Conservation (phyloP, 106 monocot genomes). For the Dioscorea zingiberensis region DNA sequence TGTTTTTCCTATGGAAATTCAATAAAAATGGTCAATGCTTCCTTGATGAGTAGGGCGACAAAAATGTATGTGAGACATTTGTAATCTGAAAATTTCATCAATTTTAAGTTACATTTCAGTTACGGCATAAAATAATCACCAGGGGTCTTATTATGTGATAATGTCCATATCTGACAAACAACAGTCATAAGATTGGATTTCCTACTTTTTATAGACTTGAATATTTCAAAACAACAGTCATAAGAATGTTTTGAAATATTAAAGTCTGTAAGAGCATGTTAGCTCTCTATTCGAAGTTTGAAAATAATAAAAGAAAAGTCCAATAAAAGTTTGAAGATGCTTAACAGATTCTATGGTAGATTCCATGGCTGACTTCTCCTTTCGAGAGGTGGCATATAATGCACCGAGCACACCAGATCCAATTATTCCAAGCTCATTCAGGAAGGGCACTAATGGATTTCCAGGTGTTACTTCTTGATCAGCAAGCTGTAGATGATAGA, state of each 20-base stretch:
- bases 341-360: constrained; percentile 64
- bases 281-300: too few relatives aligned
- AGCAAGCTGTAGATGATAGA: not conserved
- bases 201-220: not conserved
- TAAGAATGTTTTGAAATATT: not conserved
- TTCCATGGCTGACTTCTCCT: constrained; percentile 57
- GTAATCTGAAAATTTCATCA: too few relatives aligned
- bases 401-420: constrained; percentile 77
- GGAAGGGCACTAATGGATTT: constrained; percentile 38
- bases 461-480: not conserved
- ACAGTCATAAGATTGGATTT: not conserved
- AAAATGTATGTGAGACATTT: too few relatives aligned
- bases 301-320: not conserved
- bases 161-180: too few relatives aligned
- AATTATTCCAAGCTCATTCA: constrained; percentile 61
- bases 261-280: not conserved
- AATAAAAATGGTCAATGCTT: too few relatives aligned
- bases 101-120: too few relatives aligned
- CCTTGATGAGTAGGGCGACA: too few relatives aligned
- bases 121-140: too few relatives aligned
- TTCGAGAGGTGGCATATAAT: constrained; percentile 60
- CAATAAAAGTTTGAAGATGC: constrained; percentile 1
- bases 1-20: too few relatives aligned
- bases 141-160: too few relatives aligned
- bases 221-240: too few relatives aligned